These are phyloP conservation scores for Penicillium hordei DNA, from an alignment of 2,329 filamentous ascomycete species.

Conservation along the genomic window DNA sequence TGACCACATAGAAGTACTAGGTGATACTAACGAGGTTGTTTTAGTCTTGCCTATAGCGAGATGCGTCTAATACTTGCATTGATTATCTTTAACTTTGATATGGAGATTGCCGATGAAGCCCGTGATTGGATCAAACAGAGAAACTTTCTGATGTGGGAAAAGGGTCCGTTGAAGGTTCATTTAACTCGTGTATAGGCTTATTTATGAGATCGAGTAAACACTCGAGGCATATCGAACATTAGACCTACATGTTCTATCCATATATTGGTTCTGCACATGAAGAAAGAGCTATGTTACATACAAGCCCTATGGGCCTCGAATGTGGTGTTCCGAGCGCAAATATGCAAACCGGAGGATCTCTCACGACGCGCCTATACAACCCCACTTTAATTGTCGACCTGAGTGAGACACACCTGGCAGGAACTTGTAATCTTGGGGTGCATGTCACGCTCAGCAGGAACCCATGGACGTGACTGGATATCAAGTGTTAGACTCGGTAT, in stretches of 20 bases:
- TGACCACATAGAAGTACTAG: too few relatives aligned
- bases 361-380: constrained; percentile 57
- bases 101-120: constrained; percentile 42
- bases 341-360: constrained; percentile 53
- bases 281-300: constrained; percentile 51
- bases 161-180: constrained; percentile 7
- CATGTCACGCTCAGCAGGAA: constrained; percentile 41
- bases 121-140: constrained; percentile 6
- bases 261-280: too few relatives aligned
- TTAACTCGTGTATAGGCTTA: constrained; percentile 26
- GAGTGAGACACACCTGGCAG: constrained; percentile 49
- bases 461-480: constrained; percentile 51
- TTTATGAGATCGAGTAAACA: background rate
- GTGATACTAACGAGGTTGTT: background rate
- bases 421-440: constrained; percentile 53
- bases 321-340: constrained; percentile 54
- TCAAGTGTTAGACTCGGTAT: constrained; percentile 57
- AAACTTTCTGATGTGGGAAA: too few relatives aligned
- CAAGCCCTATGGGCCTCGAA: constrained; percentile 58
- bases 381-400: constrained; percentile 55
- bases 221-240: too few relatives aligned
- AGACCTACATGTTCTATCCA: too few relatives aligned
- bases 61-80: constrained; percentile 52
- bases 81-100: constrained; percentile 51
- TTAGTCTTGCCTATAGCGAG: constrained; percentile 52